Conservation (phyloP, 179 eudicot genomes). For the Carnegiea gigantea region DNA sequence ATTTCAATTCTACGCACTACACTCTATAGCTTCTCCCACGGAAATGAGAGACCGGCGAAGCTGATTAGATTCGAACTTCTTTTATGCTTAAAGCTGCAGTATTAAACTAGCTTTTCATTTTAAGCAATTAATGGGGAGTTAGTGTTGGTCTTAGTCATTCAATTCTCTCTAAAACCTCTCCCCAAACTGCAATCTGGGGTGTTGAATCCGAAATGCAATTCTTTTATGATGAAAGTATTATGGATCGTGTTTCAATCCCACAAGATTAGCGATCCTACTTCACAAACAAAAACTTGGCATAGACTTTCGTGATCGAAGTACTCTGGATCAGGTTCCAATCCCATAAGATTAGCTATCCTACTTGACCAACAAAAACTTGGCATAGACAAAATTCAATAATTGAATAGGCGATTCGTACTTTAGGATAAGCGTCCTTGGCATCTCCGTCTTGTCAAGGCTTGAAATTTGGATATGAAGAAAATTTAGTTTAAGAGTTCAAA, state of each 20-base stretch:
- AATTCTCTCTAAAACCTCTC: not conserved
- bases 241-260: too few species aligned
- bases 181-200: not conserved
- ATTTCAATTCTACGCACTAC: too few species aligned
- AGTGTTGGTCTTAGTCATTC: not conserved
- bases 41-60: too few species aligned
- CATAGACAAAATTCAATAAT: too few species aligned
- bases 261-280: not conserved
- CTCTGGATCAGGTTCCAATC: too few species aligned
- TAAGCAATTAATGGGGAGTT: not conserved
- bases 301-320: not conserved
- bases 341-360: not conserved
- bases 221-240: not conserved
- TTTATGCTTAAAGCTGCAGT: too few species aligned
- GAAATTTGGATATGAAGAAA: not conserved
- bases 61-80: too few species aligned
- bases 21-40: not conserved
- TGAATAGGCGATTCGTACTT: not conserved
- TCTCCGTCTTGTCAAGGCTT: not conserved
- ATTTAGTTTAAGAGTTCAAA: too few species aligned
- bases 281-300: not conserved
- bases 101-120: not conserved
- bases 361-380: not conserved
- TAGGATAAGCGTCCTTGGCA: not conserved
- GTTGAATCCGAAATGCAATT: too few species aligned